A percentile compares a stretch with the other conserved stretches of the same genome.
Evolutionary conservation across 805 yeast species (phyloP).

Genomic region (Myxozyma geophila): DNA sequence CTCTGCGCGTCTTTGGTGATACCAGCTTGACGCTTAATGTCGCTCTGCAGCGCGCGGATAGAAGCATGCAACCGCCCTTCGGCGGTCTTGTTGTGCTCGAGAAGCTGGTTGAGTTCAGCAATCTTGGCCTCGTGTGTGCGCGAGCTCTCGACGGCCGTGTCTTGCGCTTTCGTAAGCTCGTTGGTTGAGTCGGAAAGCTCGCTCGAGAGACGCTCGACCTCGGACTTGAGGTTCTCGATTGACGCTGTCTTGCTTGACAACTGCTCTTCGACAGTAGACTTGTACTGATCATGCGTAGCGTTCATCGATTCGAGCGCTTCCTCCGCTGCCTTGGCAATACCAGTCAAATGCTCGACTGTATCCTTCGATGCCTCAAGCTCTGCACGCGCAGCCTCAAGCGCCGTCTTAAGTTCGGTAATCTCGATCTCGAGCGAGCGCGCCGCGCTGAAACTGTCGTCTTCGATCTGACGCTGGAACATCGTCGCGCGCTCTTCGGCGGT

Average conservation of each 20-base stretch:
- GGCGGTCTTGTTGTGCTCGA: conserved; percentile 39
- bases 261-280: conserved; percentile 38
- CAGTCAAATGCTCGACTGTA: conserved; percentile 64
- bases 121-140: conserved; percentile 41
- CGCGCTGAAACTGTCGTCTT: conserved; percentile 40
- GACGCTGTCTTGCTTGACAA: conserved; percentile 19
- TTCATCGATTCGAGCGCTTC: conserved; percentile 62
- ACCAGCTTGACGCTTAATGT: conserved; percentile 52
- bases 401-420: conserved; percentile 45
- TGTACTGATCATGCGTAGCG: conserved; percentile 56
- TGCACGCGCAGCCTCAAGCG: conserved; percentile 54
- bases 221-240: conserved; percentile 19
- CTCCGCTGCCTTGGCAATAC: conserved; percentile 69
- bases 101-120: conserved; percentile 37
- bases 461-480: conserved; percentile 41
- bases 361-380: conserved; percentile 63
- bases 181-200: conserved; percentile 35
- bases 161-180: conserved; percentile 41
- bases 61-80: conserved; percentile 44
- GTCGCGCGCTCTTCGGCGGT: conserved; percentile 41
- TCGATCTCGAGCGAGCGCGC: conserved; percentile 43
- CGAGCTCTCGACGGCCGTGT: conserved; percentile 24
- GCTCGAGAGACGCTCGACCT: conserved; percentile 39
- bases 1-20: conserved; percentile 56
- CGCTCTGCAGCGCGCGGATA: conserved; percentile 43